Evolutionary conservation across 2,329 filamentous ascomycete genomes (phyloP).

Genomic region (Talaromyces verruculosus): DNA sequence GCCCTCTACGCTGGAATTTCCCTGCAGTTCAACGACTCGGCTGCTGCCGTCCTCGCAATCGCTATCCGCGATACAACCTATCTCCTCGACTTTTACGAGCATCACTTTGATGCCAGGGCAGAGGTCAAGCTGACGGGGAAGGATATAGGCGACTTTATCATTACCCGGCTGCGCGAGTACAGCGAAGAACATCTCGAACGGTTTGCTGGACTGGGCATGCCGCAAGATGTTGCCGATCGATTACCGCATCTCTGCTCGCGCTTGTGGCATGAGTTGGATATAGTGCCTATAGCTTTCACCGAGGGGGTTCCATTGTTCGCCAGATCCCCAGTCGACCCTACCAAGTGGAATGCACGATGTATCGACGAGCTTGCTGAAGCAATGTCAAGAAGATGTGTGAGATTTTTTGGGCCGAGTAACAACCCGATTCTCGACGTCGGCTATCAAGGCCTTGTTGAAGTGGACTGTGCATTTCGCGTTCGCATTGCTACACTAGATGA

Average conservation of each 20-base stretch:
- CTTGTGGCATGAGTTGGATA: constrained; percentile 74
- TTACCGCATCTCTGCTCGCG: constrained; percentile 67
- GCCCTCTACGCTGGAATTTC: constrained; percentile 46
- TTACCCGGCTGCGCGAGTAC: constrained; percentile 59
- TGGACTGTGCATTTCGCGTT: constrained; percentile 66
- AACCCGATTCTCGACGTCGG: constrained; percentile 67
- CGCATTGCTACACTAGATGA: constrained; percentile 58
- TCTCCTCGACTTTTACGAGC: constrained; percentile 69
- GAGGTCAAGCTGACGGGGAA: constrained; percentile 37
- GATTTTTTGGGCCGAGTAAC: constrained; percentile 70
- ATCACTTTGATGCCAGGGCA: constrained; percentile 53
- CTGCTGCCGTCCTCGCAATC: constrained; percentile 59
- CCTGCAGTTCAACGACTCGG: constrained; percentile 38
- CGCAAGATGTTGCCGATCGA: constrained; percentile 57
- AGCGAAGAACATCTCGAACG: constrained; percentile 68
- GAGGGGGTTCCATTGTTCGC: constrained; percentile 31
- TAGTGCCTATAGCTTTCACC: constrained; percentile 67
- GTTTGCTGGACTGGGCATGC: constrained; percentile 72
- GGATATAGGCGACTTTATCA: constrained; percentile 60
- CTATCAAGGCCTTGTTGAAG: constrained; percentile 67
- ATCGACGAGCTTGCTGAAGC: constrained; percentile 80
- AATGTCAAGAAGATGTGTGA: constrained; percentile 75
- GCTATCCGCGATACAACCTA: constrained; percentile 74
- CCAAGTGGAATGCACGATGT: constrained; percentile 53
- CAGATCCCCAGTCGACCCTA: neutral